phyloP scores from a whole-genome alignment of 305 asterid genomes.

The Withania somnifera region DNA sequence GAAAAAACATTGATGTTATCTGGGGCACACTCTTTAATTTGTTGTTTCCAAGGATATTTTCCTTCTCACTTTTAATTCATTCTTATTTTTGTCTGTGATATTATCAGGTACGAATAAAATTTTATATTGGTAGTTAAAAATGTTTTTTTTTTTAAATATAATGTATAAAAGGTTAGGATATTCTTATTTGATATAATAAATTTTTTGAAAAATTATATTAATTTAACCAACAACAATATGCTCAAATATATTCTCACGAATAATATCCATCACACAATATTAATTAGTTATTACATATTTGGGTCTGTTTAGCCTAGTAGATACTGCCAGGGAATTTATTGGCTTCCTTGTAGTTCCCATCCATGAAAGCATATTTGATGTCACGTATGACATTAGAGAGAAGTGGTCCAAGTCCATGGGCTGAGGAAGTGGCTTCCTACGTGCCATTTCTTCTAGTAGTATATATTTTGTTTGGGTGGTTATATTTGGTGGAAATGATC shows the following conservation, averaged over 20 bases:
- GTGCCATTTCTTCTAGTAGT: not conserved
- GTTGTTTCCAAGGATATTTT: constrained; percentile 26
- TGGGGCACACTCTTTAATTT: constrained; percentile 25
- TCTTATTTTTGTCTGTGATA: not conserved
- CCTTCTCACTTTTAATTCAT: not conserved
- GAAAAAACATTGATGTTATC: not conserved
- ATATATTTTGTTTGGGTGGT: not conserved
- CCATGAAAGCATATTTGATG: not conserved
- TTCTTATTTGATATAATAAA: no score
- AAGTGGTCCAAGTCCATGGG: not conserved
- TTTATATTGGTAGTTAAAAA: no score
- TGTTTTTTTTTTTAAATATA: no score
- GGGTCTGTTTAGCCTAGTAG: not conserved
- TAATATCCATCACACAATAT: not conserved
- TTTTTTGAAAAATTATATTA: not conserved
- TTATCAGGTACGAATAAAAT: no score
- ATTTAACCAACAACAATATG: not conserved
- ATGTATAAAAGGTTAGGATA: no score
- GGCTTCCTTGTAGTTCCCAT: not conserved
- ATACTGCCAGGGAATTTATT: not conserved
- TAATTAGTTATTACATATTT: not conserved
- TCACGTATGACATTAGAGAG: not conserved
- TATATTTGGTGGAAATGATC: not conserved
- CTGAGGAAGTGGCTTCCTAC: not conserved
- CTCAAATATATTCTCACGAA: no score